Percentiles rank a stretch among this genome's conserved stretches.
phyloP scores from a whole-genome alignment of 345 rosid genomes.

The Eucalyptus cloeziana region DNA sequence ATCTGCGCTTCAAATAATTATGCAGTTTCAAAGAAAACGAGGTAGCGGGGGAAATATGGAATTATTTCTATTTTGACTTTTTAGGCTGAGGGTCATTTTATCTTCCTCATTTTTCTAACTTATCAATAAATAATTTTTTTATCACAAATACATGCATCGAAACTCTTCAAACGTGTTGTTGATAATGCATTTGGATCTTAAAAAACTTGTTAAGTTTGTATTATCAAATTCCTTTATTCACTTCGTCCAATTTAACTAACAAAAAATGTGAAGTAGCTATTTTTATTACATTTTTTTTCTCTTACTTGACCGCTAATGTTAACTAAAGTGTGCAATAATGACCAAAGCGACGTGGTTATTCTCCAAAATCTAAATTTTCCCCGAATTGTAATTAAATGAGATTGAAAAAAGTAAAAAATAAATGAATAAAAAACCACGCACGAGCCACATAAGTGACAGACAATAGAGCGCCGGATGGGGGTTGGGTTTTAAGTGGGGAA shows the following conservation, averaged over 20 bases:
- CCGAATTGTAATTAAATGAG: background rate
- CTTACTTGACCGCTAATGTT: background rate
- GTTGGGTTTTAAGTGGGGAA: background rate
- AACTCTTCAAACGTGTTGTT: background rate
- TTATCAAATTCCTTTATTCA: background rate
- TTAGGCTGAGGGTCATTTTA: background rate
- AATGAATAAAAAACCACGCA: background rate
- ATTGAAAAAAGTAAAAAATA: background rate
- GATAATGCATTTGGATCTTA: background rate
- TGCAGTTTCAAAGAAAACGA: background rate
- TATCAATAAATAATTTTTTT: background rate
- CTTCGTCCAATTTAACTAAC: background rate
- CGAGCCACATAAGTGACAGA: background rate
- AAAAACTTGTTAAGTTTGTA: background rate
- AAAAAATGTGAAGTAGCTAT: background rate
- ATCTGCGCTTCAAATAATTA: background rate
- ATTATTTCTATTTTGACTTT: background rate
- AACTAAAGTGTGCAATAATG: background rate
- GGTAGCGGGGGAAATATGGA: background rate
- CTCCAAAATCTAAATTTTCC: background rate
- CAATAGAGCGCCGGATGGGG: background rate
- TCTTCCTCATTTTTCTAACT: background rate
- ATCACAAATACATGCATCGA: background rate
- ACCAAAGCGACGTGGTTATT: background rate
- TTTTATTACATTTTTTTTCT: background rate